Evolutionary conservation across 2,329 filamentous ascomycete species (phyloP).

Genomic region (Aspergillus brunneoviolaceus): DNA sequence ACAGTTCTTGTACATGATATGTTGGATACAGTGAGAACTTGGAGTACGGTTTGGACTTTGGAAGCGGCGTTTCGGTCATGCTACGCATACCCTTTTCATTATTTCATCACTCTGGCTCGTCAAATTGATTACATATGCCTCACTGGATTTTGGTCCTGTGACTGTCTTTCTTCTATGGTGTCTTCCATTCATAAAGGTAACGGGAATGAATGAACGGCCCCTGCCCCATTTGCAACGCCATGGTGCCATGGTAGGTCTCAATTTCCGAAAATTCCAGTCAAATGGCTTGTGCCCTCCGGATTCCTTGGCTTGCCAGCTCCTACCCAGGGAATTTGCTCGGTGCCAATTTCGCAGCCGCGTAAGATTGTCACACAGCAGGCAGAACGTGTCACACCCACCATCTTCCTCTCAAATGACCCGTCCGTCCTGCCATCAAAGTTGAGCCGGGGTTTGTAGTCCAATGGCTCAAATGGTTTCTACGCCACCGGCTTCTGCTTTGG

Average conservation of each 20-base stretch:
- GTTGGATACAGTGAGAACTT: not conserved
- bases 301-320: not conserved
- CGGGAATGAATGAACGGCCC: not conserved
- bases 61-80: conserved; percentile 14
- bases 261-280: not conserved
- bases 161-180: not conserved
- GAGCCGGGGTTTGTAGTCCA: not conserved
- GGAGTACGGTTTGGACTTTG: conserved; percentile 8
- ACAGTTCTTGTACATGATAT: not conserved
- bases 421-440: not conserved
- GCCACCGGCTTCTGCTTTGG: not conserved
- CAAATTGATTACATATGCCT: not conserved
- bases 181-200: too few relatives aligned
- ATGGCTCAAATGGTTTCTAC: not conserved
- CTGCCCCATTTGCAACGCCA: not conserved
- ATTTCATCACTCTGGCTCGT: not conserved
- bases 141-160: not conserved
- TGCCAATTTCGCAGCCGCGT: not conserved
- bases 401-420: not conserved
- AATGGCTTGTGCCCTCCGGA: not conserved
- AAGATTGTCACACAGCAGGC: not conserved
- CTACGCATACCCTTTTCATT: conserved; percentile 15
- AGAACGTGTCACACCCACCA: not conserved
- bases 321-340: not conserved
- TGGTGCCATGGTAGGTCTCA: not conserved